Percentiles rank a stretch among this genome's conserved stretches.
phyloP scores from a whole-genome alignment of 441 rosid species.

The Dalechampia spathulata region DNA sequence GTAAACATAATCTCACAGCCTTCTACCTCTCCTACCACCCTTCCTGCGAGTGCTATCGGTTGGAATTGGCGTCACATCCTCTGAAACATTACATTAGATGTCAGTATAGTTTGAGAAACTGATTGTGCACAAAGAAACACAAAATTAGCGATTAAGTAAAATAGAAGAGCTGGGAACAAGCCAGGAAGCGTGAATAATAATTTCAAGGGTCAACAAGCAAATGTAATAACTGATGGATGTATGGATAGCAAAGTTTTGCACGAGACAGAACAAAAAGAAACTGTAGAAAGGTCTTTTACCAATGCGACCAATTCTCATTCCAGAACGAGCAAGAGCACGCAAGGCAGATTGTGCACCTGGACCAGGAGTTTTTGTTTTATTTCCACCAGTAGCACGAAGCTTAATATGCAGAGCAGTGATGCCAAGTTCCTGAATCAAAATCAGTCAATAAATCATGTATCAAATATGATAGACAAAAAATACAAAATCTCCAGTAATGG shows the following conservation, averaged over 20 bases:
- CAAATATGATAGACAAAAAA: too few species aligned
- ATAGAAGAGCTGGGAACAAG: too few species aligned
- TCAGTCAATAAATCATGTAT: too few species aligned
- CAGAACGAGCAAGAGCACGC: constrained; percentile 83
- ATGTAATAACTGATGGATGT: too few species aligned
- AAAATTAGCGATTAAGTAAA: too few species aligned
- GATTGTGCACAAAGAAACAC: too few species aligned
- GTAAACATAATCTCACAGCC: too few species aligned
- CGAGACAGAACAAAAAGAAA: constrained; percentile 32
- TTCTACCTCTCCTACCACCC: constrained; percentile 56
- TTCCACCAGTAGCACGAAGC: constrained; percentile 89
- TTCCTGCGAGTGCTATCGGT: constrained; percentile 50
- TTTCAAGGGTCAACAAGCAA: too few species aligned
- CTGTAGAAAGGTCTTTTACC: constrained; percentile 32
- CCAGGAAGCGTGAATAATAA: too few species aligned
- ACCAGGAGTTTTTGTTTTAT: constrained; percentile 87
- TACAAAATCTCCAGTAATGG: too few species aligned
- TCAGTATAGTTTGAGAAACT: too few species aligned
- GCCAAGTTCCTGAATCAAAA: constrained; percentile 93
- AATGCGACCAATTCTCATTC: constrained; percentile 87
- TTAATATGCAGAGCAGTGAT: constrained; percentile 86
- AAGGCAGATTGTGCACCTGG: constrained; percentile 92
- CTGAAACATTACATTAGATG: constrained; percentile 15
- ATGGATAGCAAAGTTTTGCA: too few species aligned
- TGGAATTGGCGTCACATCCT: constrained; percentile 55